These are phyloP conservation scores for Babesia divergens DNA, from an alignment of 169 alveolate species.

Conservation along the genomic window DNA sequence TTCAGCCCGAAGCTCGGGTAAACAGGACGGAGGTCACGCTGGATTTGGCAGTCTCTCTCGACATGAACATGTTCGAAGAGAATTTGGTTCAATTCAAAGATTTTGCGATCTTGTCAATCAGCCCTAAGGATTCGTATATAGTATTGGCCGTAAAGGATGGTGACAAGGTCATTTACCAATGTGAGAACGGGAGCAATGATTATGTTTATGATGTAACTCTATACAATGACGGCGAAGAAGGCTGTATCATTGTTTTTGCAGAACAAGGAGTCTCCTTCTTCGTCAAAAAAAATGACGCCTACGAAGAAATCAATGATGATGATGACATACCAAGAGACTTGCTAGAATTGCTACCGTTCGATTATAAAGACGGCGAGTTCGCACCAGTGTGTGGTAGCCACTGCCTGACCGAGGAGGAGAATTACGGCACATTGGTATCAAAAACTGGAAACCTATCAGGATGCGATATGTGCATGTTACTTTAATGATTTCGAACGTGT, in stretches of 20 bases:
- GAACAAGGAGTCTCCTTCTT: neutral
- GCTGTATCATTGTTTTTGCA: slow-evolving; percentile 3
- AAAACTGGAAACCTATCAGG: neutral
- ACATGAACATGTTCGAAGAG: neutral
- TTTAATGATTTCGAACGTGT: too few species aligned
- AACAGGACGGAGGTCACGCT: neutral
- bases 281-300: neutral
- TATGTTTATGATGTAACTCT: neutral
- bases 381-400: slow-evolving; percentile 10
- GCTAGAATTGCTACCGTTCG: neutral
- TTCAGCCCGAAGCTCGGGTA: too few species aligned
- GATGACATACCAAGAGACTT: neutral
- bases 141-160: neutral
- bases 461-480: neutral
- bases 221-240: neutral
- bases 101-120: neutral
- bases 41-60: neutral
- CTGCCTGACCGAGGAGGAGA: neutral
- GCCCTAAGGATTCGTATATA: neutral
- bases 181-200: neutral
- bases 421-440: neutral
- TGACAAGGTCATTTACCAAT: neutral
- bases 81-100: neutral
- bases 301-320: neutral
- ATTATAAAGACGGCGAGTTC: neutral